A percentile compares a stretch with the other conserved stretches of the same genome.
phyloP scores from a whole-genome alignment of 345 rosid genomes.

The Eucalyptus urophylla region DNA sequence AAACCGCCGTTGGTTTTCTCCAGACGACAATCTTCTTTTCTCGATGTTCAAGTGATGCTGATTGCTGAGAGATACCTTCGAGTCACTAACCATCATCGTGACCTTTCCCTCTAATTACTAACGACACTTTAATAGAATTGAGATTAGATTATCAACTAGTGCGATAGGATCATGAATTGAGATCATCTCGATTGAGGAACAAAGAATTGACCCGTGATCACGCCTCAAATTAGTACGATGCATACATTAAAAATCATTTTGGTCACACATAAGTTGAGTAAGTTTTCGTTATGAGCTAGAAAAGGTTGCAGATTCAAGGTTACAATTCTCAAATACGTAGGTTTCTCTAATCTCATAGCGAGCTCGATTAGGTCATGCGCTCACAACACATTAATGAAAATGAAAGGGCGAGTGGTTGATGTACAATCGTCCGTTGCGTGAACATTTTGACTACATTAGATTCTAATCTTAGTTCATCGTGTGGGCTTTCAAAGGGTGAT shows the following conservation, averaged over 20 bases:
- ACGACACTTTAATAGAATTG: not conserved
- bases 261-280: not conserved
- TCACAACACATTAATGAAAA: not conserved
- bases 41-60: not conserved
- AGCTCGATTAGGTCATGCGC: not conserved
- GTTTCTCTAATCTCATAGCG: not conserved
- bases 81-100: not conserved
- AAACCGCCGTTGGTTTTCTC: not conserved
- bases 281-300: not conserved
- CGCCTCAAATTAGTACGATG: not conserved
- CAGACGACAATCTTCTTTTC: not conserved
- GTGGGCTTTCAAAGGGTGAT: not conserved
- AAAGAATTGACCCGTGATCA: not conserved
- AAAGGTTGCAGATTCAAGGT: not conserved
- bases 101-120: not conserved
- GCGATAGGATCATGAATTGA: not conserved
- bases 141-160: not conserved
- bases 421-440: not conserved
- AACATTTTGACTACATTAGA: not conserved
- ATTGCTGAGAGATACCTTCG: not conserved
- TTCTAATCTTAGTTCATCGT: not conserved
- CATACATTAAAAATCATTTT: not conserved
- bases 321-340: not conserved
- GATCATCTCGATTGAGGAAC: not conserved
- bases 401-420: not conserved